phyloP scores from a whole-genome alignment of 495 filamentous ascomycete species.

The Talaromyces proteolyticus region DNA sequence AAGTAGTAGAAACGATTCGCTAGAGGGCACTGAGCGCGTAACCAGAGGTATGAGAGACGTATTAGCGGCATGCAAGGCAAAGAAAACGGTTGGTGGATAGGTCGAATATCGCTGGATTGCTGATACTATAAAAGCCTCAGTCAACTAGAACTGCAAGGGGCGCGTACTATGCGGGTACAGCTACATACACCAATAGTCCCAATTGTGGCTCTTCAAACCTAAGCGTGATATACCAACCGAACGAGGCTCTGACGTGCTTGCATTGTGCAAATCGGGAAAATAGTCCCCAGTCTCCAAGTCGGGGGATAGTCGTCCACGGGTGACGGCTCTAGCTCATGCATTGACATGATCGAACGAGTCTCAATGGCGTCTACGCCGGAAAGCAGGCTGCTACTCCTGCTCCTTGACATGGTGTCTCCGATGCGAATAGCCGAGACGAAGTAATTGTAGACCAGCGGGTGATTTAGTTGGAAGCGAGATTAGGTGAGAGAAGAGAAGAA shows the following conservation, averaged over 20 bases:
- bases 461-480: too few species aligned
- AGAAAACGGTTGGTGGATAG: conserved; percentile 78
- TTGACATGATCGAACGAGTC: conserved; percentile 49
- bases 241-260: background rate
- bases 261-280: conserved; percentile 31
- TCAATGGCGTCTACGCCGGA: conserved; percentile 16
- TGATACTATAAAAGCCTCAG: conserved; percentile 48
- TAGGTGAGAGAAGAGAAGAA: too few species aligned
- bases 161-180: too few species aligned
- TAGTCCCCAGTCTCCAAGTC: conserved; percentile 52
- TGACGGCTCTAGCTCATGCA: conserved; percentile 74
- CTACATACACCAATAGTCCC: conserved; percentile 58
- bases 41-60: conserved; percentile 69
- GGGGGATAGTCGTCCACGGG: conserved; percentile 63
- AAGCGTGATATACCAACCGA: conserved; percentile 15
- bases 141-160: conserved; percentile 3
- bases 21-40: conserved; percentile 45
- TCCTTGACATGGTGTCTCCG: conserved; percentile 1
- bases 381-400: conserved; percentile 2
- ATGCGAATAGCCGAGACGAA: too few species aligned
- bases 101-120: conserved; percentile 81
- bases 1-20: conserved; percentile 54
- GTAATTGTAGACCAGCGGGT: too few species aligned
- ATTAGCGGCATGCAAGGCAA: conserved; percentile 70
- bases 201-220: conserved; percentile 54